A percentile compares a stretch with the other conserved stretches of the same genome.
Evolutionary conservation across 2,329 filamentous ascomycete genomes (phyloP).

Genomic region (Aureobasidium sp.): DNA sequence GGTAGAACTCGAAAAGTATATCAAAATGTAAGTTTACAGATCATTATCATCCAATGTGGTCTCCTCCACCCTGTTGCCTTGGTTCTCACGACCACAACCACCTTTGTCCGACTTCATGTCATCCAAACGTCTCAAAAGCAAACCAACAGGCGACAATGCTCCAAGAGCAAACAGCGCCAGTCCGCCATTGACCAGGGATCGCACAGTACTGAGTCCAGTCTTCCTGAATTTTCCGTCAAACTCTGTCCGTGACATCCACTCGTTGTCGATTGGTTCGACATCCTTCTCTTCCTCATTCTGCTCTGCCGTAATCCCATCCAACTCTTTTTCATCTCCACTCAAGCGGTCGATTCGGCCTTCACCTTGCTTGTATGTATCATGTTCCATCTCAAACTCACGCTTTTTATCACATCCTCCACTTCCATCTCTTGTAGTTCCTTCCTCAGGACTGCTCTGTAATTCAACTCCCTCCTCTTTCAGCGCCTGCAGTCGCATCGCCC

Average conservation of each 20-base stretch:
- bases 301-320: background rate
- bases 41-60: background rate
- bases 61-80: background rate
- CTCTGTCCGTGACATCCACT: too few species aligned
- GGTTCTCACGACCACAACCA: background rate
- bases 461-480: constrained; percentile 10
- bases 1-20: background rate
- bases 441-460: background rate
- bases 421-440: background rate
- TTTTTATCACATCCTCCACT: background rate
- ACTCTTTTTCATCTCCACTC: background rate
- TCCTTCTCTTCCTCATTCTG: background rate
- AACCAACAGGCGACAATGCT: background rate
- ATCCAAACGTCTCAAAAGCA: constrained; percentile 2
- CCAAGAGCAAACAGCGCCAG: constrained; percentile 1
- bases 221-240: background rate
- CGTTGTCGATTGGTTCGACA: background rate
- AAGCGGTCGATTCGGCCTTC: background rate
- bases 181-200: background rate
- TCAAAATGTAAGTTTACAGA: background rate
- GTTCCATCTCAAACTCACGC: background rate
- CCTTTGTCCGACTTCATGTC: background rate
- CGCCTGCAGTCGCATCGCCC: background rate
- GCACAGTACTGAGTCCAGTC: background rate
- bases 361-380: background rate